Evolutionary conservation across 345 rosid genomes (phyloP).

Genomic region (Eucalyptus pauciflora): DNA sequence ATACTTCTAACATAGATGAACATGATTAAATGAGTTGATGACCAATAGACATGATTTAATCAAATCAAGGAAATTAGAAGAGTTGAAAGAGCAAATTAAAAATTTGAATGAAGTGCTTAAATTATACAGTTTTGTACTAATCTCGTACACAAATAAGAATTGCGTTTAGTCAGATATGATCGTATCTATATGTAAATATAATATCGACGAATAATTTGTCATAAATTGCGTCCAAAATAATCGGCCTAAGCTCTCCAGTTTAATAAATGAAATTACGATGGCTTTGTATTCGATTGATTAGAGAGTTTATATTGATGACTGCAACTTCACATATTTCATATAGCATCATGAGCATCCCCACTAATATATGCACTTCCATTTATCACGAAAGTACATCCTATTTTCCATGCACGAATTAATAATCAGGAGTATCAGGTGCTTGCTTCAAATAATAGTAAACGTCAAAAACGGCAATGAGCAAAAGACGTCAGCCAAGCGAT

Average conservation of each 20-base stretch:
- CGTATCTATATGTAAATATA: not conserved
- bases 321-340: not conserved
- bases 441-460: not conserved
- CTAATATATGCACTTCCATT: not conserved
- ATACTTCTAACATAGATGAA: not conserved
- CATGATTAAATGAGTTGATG: not conserved
- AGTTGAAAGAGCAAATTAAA: not conserved
- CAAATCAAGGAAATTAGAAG: not conserved
- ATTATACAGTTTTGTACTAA: not conserved
- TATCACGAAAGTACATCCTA: not conserved
- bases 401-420: not conserved
- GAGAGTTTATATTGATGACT: not conserved
- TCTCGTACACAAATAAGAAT: not conserved
- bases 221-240: not conserved
- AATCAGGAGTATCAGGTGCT: not conserved
- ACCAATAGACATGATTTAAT: not conserved
- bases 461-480: not conserved
- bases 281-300: not conserved
- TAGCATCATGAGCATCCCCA: not conserved
- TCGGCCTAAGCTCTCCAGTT: not conserved
- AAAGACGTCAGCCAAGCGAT: not conserved
- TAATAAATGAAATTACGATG: not conserved
- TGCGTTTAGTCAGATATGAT: not conserved
- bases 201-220: not conserved
- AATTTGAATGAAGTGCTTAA: not conserved